These are phyloP conservation scores for Colletotrichum sp. DNA, from an alignment of 2,329 filamentous ascomycete species.

Conservation along the genomic window DNA sequence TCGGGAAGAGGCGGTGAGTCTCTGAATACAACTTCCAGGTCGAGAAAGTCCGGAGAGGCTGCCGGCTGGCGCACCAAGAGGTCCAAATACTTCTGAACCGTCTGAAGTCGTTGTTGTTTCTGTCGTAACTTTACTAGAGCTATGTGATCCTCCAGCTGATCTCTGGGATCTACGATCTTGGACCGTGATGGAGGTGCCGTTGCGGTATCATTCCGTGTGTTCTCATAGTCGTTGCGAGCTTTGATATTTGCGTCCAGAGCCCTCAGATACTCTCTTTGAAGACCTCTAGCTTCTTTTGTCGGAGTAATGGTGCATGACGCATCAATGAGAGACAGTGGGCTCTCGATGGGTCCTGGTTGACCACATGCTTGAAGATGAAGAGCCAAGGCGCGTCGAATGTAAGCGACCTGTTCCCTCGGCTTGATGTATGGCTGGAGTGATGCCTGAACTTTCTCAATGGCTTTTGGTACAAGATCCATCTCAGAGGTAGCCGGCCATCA, in stretches of 20 bases:
- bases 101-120: constrained; percentile 54
- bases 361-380: constrained; percentile 57
- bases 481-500: not conserved
- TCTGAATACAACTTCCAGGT: constrained; percentile 52
- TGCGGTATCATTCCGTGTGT: constrained; percentile 25
- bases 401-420: constrained; percentile 60
- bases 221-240: constrained; percentile 53
- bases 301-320: constrained; percentile 37
- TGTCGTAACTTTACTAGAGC: constrained; percentile 55
- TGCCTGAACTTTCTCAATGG: constrained; percentile 43
- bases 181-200: constrained; percentile 16
- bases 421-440: constrained; percentile 59
- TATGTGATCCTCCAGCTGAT: constrained; percentile 54
- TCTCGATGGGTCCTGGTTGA: constrained; percentile 44
- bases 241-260: constrained; percentile 57
- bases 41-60: constrained; percentile 54
- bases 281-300: constrained; percentile 46
- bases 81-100: constrained; percentile 57
- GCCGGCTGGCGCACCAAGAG: constrained; percentile 57
- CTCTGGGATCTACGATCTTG: constrained; percentile 18
- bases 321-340: constrained; percentile 55
- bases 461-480: constrained; percentile 37
- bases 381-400: constrained; percentile 60
- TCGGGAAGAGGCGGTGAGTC: constrained; percentile 49
- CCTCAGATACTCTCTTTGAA: constrained; percentile 60